Percentiles rank a stretch among this genome's conserved stretches.
phyloP scores from a whole-genome alignment of 192 early-diverging fungal species.

The Dissophora globulifera region DNA sequence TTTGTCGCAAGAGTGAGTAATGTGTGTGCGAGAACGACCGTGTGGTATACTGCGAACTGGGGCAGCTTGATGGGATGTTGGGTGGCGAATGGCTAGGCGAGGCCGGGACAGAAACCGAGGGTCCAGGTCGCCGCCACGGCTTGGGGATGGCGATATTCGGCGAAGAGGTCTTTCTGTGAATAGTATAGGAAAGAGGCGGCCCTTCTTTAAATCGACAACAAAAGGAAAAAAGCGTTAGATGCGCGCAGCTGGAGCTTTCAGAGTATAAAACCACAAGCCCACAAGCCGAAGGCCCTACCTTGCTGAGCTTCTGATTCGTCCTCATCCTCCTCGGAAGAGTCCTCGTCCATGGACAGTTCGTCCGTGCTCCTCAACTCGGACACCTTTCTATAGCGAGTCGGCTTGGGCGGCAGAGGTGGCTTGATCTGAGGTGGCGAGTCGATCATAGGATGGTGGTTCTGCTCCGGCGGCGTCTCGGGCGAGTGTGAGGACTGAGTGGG shows the following conservation, averaged over 20 bases:
- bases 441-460: background rate
- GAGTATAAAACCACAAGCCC: no score
- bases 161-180: constrained; percentile 23
- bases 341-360: constrained; percentile 12
- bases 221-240: background rate
- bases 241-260: no score
- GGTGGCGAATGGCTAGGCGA: constrained; percentile 46
- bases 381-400: constrained; percentile 31
- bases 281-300: constrained; percentile 1
- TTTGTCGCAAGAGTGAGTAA: constrained; percentile 25
- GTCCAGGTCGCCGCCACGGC: constrained; percentile 11
- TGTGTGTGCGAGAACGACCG: constrained; percentile 27
- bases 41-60: constrained; percentile 22
- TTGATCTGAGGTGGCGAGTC: constrained; percentile 26
- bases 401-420: constrained; percentile 65
- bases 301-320: constrained; percentile 22
- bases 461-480: background rate
- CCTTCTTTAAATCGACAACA: background rate
- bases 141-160: constrained; percentile 32
- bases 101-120: constrained; percentile 36
- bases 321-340: constrained; percentile 33
- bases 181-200: background rate
- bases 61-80: constrained; percentile 25
- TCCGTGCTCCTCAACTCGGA: constrained; percentile 5
- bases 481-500: background rate